Percentiles rank a stretch among this genome's conserved stretches.
phyloP scores from a whole-genome alignment of 768 basidiomycete species.

The Pleurotus citrinopileatus region DNA sequence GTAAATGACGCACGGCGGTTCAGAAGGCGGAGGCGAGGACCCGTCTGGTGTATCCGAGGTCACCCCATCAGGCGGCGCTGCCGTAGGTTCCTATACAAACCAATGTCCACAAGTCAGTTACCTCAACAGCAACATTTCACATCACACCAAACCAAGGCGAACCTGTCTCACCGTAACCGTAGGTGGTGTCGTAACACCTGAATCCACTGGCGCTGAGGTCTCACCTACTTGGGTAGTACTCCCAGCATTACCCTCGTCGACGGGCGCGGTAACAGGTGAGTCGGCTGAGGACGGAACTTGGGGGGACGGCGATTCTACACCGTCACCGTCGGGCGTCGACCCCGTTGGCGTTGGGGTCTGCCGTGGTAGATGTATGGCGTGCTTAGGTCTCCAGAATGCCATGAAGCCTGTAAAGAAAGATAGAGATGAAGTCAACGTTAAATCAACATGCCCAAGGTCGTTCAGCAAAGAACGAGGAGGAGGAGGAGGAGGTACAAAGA shows the following conservation, averaged over 20 bases:
- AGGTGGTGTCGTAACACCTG: not conserved
- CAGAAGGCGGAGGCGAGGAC: not conserved
- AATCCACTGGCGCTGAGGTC: not conserved
- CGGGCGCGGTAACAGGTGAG: not conserved
- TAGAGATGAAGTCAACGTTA: too few species aligned
- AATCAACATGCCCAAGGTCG: too few species aligned
- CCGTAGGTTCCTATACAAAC: not conserved
- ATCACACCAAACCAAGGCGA: not conserved
- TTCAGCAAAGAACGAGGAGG: too few species aligned
- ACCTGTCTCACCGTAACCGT: conserved; percentile 9
- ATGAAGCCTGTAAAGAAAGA: too few species aligned
- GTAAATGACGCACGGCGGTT: not conserved
- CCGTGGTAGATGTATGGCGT: too few species aligned
- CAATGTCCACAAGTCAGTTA: not conserved
- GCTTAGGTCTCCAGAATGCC: too few species aligned
- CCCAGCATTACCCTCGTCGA: not conserved
- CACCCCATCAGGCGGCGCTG: not conserved
- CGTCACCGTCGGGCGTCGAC: not conserved
- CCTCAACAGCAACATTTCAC: not conserved
- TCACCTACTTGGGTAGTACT: too few species aligned
- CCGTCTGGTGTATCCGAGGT: not conserved
- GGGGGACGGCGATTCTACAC: conserved; percentile 2
- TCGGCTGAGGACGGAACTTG: not conserved
- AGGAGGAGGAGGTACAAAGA: too few species aligned
- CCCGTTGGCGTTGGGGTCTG: not conserved